These are phyloP conservation scores for Ganoderma sinense DNA, from an alignment of 1,284 basidiomycete species.

Conservation along the genomic window DNA sequence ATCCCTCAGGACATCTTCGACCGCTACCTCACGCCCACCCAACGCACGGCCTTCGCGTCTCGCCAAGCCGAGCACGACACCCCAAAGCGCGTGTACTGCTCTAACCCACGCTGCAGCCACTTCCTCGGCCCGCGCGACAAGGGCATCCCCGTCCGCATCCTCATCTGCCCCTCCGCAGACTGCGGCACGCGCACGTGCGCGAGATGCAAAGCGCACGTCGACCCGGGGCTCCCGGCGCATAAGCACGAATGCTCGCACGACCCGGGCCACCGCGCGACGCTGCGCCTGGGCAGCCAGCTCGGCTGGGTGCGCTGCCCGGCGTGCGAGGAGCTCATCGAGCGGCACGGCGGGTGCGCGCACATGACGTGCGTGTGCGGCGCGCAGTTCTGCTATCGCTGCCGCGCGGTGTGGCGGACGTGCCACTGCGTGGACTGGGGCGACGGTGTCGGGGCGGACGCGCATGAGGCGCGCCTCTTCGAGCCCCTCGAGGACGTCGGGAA, in stretches of 20 bases:
- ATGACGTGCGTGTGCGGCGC: conserved; percentile 55
- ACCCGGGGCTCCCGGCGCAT: conserved; percentile 18
- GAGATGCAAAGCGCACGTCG: conserved; percentile 42
- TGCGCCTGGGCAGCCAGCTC: conserved; percentile 41
- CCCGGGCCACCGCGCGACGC: conserved; percentile 38
- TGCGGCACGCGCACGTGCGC: conserved; percentile 45
- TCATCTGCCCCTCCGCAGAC: conserved; percentile 30
- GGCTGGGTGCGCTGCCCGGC: conserved; percentile 54
- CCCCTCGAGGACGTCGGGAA: conserved; percentile 22
- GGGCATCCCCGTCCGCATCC: conserved; percentile 25
- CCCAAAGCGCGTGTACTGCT: conserved; percentile 52
- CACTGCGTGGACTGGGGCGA: conserved; percentile 51
- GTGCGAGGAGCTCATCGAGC: conserved; percentile 51
- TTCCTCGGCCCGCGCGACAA: conserved; percentile 48
- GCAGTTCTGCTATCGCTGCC: conserved; percentile 55
- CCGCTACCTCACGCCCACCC: conserved; percentile 36
- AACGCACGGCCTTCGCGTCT: conserved; percentile 37
- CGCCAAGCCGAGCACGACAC: conserved; percentile 47
- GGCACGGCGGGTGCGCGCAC: conserved; percentile 51
- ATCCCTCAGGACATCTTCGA: conserved; percentile 42
- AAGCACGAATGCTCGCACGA: conserved; percentile 40
- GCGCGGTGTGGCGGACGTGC: conserved; percentile 49
- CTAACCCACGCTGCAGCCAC: conserved; percentile 45
- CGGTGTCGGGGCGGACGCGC: conserved; percentile 43
- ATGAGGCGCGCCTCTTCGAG: conserved; percentile 41